Conservation (phyloP, 441 rosid genomes). For the Macaranga tanarius region DNA sequence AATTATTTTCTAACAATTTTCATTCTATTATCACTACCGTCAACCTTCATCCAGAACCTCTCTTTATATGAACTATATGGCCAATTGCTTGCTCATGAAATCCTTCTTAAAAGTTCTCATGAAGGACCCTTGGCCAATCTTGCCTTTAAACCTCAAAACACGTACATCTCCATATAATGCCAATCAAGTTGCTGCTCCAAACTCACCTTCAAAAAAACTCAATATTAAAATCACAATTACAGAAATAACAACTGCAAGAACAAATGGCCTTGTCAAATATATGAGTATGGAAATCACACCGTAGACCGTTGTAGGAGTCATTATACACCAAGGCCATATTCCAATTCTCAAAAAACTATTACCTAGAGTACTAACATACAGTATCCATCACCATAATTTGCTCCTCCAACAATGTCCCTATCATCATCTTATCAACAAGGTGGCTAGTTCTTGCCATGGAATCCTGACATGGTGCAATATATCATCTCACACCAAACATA, state of each 20-base stretch:
- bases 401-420: neutral
- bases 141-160: too few species aligned
- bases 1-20: too few species aligned
- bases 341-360: neutral
- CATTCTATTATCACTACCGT: too few species aligned
- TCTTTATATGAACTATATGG: too few species aligned
- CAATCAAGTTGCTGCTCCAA: too few species aligned
- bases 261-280: neutral
- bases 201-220: too few species aligned
- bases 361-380: neutral
- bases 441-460: neutral
- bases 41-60: too few species aligned
- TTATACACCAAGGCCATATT: neutral
- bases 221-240: too few species aligned
- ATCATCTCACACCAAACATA: neutral
- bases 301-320: neutral
- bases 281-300: neutral
- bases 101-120: too few species aligned
- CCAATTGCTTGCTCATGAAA: too few species aligned
- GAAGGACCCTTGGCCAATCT: too few species aligned
- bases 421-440: neutral
- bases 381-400: neutral
- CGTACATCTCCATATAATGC: too few species aligned
- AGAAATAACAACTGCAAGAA: neutral
- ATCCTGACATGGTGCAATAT: neutral